phyloP scores from a whole-genome alignment of 305 asterid genomes.

The Solanum hybrid region DNA sequence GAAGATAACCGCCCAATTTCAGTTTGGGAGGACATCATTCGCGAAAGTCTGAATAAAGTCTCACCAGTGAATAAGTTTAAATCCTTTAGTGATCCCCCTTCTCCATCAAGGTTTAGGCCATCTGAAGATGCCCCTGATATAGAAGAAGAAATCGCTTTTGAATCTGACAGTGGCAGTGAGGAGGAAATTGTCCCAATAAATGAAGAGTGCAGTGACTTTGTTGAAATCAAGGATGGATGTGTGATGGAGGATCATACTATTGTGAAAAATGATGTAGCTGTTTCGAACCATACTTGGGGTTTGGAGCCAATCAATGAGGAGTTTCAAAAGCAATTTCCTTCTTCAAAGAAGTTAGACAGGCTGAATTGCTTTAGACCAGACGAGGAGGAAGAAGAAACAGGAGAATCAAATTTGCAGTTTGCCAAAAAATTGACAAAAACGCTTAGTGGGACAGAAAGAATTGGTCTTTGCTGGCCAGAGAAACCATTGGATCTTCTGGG shows the following conservation, averaged over 20 bases:
- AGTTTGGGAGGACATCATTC: constrained; percentile 86
- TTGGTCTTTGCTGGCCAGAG: constrained; percentile 98
- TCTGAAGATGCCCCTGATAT: constrained; percentile 52
- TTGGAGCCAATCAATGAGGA: constrained; percentile 23
- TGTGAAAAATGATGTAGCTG: constrained; percentile 14
- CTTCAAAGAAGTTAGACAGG: constrained; percentile 43
- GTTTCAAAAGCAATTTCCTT: constrained; percentile 33
- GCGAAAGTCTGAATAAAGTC: constrained; percentile 64
- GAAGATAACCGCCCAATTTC: constrained; percentile 81
- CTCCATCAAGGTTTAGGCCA: constrained; percentile 84
- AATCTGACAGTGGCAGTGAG: constrained; percentile 70
- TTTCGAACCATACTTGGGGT: constrained; percentile 13
- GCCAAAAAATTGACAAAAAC: constrained; percentile 35
- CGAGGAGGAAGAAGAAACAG: constrained; percentile 26
- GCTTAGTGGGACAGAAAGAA: constrained; percentile 63
- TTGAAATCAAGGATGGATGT: constrained; percentile 19
- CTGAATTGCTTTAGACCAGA: constrained; percentile 45
- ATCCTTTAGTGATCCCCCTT: constrained; percentile 82
- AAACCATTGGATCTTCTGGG: constrained; percentile 59
- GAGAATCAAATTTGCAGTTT: constrained; percentile 21
- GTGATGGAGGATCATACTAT: constrained; percentile 8
- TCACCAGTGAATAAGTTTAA: constrained; percentile 54
- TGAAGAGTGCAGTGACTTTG: constrained; percentile 36
- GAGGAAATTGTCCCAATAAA: constrained; percentile 63
- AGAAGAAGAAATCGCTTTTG: constrained; percentile 57